Conservation (phyloP, 192 early-diverging fungal species). For the Coemansia nantahalensis region DNA sequence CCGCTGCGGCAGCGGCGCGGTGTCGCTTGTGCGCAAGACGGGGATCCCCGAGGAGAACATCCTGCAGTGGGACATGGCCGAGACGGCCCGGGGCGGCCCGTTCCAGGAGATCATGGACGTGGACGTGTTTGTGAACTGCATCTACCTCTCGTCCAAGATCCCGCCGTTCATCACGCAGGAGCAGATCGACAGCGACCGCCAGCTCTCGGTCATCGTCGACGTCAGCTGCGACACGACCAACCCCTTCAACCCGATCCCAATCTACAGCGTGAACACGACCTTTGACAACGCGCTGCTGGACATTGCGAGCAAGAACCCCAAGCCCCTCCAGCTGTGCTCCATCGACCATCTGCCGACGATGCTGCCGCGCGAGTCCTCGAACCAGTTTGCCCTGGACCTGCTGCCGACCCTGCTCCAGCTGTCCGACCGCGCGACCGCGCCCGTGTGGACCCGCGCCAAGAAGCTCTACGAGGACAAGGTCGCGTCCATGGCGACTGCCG, state of each 20-base stretch:
- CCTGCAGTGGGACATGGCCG: conserved; percentile 92
- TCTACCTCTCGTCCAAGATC: conserved; percentile 90
- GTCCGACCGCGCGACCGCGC: conserved; percentile 60
- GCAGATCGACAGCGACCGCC: conserved; percentile 67
- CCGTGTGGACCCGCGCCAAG: conserved; percentile 83
- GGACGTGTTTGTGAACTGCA: conserved; percentile 99
- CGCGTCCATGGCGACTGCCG: conserved; percentile 50
- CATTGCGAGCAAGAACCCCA: conserved; percentile 54
- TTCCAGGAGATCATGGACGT: conserved; percentile 83
- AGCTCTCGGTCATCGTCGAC: conserved; percentile 84
- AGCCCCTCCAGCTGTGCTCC: conserved; percentile 85
- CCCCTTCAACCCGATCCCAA: conserved; percentile 95
- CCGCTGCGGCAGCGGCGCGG: conserved; percentile 89
- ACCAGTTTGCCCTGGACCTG: conserved; percentile 83
- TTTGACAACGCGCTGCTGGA: conserved; percentile 87
- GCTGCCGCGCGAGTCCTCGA: conserved; percentile 87
- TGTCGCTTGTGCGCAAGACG: conserved; percentile 75
- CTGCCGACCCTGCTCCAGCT: conserved; percentile 78
- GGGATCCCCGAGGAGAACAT: conserved; percentile 86
- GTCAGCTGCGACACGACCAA: conserved; percentile 97
- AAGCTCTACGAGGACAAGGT: conserved; percentile 82
- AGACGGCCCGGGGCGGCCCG: conserved; percentile 90
- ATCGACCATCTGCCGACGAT: conserved; percentile 97
- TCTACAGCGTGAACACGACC: conserved; percentile 90
- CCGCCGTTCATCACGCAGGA: conserved; percentile 91